Conservation (phyloP, 2,329 filamentous ascomycete genomes). For the Talaromyces sp. region DNA sequence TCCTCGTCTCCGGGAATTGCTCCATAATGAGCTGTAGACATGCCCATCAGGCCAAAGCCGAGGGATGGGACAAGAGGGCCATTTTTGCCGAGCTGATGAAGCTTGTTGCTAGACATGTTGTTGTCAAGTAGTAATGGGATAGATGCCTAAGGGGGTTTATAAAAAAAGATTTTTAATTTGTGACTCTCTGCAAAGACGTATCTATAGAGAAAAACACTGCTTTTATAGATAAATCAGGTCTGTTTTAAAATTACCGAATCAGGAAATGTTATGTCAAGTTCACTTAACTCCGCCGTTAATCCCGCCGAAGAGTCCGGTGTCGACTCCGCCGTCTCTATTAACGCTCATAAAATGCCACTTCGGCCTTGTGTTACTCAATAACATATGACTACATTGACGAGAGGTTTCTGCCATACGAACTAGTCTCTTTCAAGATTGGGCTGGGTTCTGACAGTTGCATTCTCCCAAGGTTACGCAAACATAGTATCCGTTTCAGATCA, state of each 20-base stretch:
- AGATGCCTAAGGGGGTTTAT: background rate
- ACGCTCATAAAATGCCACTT: background rate
- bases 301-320: background rate
- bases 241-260: background rate
- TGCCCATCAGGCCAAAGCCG: conserved; percentile 6
- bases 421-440: background rate
- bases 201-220: background rate
- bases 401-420: background rate
- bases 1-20: conserved; percentile 34
- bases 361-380: background rate
- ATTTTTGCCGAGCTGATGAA: conserved; percentile 4
- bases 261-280: background rate
- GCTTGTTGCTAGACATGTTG: conserved; percentile 4
- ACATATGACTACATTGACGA: background rate
- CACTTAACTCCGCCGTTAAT: background rate
- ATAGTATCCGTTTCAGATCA: background rate
- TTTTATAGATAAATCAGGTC: background rate
- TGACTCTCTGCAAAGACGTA: background rate
- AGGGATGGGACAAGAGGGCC: conserved; percentile 2
- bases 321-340: background rate
- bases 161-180: background rate
- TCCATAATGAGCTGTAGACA: conserved; percentile 23
- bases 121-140: background rate
- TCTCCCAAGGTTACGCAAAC: background rate
- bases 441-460: background rate